Base-by-base conservation (phyloP, 768 basidiomycete species). In the Suillus lakei region DNA sequence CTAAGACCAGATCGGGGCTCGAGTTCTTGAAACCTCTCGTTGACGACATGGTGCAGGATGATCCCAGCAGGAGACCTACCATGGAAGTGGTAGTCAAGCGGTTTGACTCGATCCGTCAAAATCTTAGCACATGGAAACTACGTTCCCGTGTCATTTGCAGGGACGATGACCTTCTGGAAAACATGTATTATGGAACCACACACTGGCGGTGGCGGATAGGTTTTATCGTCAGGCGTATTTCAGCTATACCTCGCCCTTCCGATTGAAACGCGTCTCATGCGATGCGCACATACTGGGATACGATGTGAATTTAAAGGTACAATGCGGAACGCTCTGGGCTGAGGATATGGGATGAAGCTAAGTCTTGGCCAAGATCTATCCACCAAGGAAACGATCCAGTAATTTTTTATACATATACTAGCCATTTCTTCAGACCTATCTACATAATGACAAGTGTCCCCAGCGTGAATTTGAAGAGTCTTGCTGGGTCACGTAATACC, bases 1-100 rank as follows among this genome's bases (percentile, higher is more conserved):
- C 6, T 3, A 26, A 50, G 48, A 3, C 48, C 5, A 50, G 7
- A 7, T 7, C 34, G 2, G 67, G 68, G 1, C 61, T 80, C 15
- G 68, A 72, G 1, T 82, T 82, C 48, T 70, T 83, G 71, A 36
- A 60, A 39, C 71, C 73, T 1, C 68, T 82, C 4, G 65, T 82
- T 13, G 55, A 66, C 0, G 75, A 74, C 16, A 82, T 85, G 83
- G 69, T 76, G 1, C 74, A 78, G 12, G 65, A 70, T 3, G 78
- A 82, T 38, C 81, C 81, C 0, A 28, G 64, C 0, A 73, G 77
- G 59, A 74, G 81, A n/a, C 81, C 81, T 0, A 78, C 68, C 0
- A 81, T 80, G 59, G 76, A 81, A n/a, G 68, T 77, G 34, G 79
- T 79, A 3, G 75, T 81, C 0, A 7, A 46, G 0, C 74, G 75